phyloP scores from a whole-genome alignment of 169 alveolate genomes.

The Plasmodium fragile region DNA sequence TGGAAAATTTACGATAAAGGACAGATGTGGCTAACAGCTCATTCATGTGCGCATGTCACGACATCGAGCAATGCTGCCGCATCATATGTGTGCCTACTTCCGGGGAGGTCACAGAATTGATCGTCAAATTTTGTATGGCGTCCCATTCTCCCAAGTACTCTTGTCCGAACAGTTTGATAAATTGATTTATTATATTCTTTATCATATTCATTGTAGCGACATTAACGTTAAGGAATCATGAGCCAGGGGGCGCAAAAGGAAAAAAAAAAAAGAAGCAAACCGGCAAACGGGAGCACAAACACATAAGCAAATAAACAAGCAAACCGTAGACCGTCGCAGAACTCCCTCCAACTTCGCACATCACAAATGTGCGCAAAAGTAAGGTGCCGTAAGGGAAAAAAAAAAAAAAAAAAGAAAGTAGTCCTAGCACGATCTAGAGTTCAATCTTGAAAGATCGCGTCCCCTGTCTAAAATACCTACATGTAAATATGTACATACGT shows the following conservation, averaged over 20 bases:
- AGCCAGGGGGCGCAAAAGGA: not conserved
- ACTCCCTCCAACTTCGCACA: not conserved
- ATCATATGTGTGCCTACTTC: slow-evolving; percentile 60
- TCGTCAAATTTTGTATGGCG: slow-evolving; percentile 81
- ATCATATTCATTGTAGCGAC: slow-evolving; percentile 67
- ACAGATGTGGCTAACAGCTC: not conserved
- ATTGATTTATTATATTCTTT: slow-evolving; percentile 80
- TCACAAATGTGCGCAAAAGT: not conserved
- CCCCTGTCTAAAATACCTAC: slow-evolving; percentile 6
- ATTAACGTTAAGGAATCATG: not conserved
- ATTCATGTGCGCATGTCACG: not conserved
- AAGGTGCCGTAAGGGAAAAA: too few species aligned
- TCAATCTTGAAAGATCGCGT: not conserved
- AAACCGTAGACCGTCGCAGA: not conserved
- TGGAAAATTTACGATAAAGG: not conserved
- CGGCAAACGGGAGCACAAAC: too few species aligned
- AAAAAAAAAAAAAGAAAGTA: not conserved
- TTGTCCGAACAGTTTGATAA: slow-evolving; percentile 83
- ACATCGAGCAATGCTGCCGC: not conserved
- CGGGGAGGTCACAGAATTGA: slow-evolving; percentile 83
- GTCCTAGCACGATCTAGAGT: not conserved
- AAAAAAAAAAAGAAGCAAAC: not conserved
- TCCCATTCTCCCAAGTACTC: slow-evolving; percentile 86
- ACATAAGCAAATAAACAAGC: not conserved
- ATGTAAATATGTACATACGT: not conserved